Base-by-base conservation (phyloP, 192 early-diverging fungal genomes). In the Martensiomyces pterosporus region DNA sequence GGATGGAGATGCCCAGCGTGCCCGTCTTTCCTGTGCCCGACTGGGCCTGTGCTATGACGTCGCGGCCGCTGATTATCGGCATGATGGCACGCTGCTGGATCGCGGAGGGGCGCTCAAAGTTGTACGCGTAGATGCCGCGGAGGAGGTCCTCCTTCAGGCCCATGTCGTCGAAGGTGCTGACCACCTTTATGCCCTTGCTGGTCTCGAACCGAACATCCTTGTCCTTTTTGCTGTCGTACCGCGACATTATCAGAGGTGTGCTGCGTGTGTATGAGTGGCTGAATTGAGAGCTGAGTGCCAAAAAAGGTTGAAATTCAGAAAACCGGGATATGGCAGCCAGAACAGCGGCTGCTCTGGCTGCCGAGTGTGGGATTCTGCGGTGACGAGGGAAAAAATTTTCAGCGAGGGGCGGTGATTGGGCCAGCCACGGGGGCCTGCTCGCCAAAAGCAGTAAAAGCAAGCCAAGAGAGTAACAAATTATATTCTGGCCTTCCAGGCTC, bases 21-120 rank as follows among this genome's bases (percentile, higher is more conserved):
- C 92, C 95, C 0, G 95, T 98, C 67, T 98, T 98, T 72, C 95
- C 95, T 48, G 95, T 98, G 58, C 95, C 95, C 29, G 95, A 96
- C 79, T 98, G 93, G 10, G 93, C 92, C 71, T 97, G 93, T 1
- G 93, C 93, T 49, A 97, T 97, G 43, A 97, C 93, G 75, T 97
- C 93, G 40, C 89, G 83, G 24, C 89, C 89, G 49, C 78, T 85
- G 49, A 82, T 81, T 43, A 96, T 89, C 21, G 93, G 92, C 59
- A 81, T 64, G 47, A 97, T 98, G 33, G 93, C 93, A 74, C 96
- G 85, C 74, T 98, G 96, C 70, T 98, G 96, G 77, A 98, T 98
- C 47, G 96, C 92, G 3, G 93, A 97, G 3, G 93, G 96, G 60
- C 89, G 89, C 64, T 98, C 96, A 81, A 94, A 96, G 76, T 92